Evolutionary conservation across 306 rosid genomes (phyloP).

Genomic region (Astragalus glycyphyllos): DNA sequence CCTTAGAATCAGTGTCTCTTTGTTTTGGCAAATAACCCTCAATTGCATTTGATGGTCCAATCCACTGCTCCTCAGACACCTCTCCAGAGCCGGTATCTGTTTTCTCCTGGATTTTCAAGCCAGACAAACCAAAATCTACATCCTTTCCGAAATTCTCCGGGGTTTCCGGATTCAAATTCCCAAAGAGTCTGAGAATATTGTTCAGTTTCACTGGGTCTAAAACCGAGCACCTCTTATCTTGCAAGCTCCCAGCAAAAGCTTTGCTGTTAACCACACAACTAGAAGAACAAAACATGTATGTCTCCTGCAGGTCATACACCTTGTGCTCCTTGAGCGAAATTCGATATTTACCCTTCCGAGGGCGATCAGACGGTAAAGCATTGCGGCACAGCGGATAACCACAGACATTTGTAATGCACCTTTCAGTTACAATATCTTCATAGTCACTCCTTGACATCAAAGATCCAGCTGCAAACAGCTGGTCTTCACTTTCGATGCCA

Average conservation of each 20-base stretch:
- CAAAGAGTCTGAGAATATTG: constrained; percentile 59
- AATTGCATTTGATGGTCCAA: constrained; percentile 93
- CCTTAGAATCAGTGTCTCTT: constrained; percentile 48
- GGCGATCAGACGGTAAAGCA: constrained; percentile 58
- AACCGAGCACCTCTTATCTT: constrained; percentile 63
- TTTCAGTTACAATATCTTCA: constrained; percentile 84
- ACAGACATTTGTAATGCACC: constrained; percentile 65
- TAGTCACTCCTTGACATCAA: constrained; percentile 81
- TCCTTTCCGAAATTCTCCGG: constrained; percentile 50
- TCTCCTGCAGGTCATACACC: constrained; percentile 81
- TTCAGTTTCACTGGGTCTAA: constrained; percentile 61
- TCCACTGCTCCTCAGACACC: constrained; percentile 65
- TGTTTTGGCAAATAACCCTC: constrained; percentile 87
- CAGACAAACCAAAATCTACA: constrained; percentile 62
- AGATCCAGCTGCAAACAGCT: constrained; percentile 78
- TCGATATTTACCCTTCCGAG: constrained; percentile 73
- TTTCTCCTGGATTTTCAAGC: constrained; percentile 77
- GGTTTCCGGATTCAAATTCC: constrained; percentile 43
- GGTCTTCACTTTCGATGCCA: constrained; percentile 70
- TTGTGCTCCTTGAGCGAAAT: constrained; percentile 84
- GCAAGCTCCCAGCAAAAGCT: constrained; percentile 66
- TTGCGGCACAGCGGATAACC: constrained; percentile 67
- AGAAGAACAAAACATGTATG: constrained; percentile 79
- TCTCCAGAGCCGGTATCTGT: constrained; percentile 50
- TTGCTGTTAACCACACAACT: constrained; percentile 69